Evolutionary conservation across 139 green algal genomes (phyloP).

Genomic region (Haematococcus lacustris): DNA sequence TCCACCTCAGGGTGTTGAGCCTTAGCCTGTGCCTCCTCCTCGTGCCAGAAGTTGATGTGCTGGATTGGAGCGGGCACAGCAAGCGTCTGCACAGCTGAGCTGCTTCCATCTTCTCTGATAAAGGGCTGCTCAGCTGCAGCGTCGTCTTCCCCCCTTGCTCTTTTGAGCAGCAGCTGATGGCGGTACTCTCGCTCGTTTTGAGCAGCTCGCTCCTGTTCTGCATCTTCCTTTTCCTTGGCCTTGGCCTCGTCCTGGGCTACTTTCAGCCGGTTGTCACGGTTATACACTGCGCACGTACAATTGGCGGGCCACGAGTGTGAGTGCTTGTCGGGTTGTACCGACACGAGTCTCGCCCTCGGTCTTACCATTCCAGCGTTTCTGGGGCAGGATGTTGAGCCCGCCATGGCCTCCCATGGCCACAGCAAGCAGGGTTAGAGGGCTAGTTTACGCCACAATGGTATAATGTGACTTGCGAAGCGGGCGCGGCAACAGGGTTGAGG

Average conservation of each 20-base stretch:
- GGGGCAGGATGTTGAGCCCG: conserved; percentile 93
- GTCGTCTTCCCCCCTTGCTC: no score
- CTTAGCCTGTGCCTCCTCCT: conserved; percentile 23
- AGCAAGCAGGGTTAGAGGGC: neutral
- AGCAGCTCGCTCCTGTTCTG: conserved; percentile 14
- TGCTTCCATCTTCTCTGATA: no score
- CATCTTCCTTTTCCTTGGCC: conserved; percentile 23
- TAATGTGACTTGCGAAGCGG: neutral
- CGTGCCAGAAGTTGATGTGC: conserved; percentile 61
- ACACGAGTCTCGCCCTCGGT: no score
- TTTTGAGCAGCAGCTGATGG: conserved; percentile 37
- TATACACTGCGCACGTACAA: conserved; percentile 66
- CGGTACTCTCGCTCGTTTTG: conserved; percentile 55
- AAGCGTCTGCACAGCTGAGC: no score
- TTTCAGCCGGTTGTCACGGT: conserved; percentile 68
- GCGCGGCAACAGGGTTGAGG: no score
- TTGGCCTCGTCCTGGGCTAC: conserved; percentile 46
- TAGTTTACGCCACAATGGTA: neutral
- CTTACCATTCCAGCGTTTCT: conserved; percentile 88
- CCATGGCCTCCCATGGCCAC: conserved; percentile 90
- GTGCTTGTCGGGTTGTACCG: no score
- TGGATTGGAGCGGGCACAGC: conserved; percentile 17
- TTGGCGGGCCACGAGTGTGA: neutral
- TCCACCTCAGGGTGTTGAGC: conserved; percentile 44
- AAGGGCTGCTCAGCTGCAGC: no score